Evolutionary conservation across 2,329 filamentous ascomycete species (phyloP).

Genomic region (Talaromyces funiculosus): DNA sequence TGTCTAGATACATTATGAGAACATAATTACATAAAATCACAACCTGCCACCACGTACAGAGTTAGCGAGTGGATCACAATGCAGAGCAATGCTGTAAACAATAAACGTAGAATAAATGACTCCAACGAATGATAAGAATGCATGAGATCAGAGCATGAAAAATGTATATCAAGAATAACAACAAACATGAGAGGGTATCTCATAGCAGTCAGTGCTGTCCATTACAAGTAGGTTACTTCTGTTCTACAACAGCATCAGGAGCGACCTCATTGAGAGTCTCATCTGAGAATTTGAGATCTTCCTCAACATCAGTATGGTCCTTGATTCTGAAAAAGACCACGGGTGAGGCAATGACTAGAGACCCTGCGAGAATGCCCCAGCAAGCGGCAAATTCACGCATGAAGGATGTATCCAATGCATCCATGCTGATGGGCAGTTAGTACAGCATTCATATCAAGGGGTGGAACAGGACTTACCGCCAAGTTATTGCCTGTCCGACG

Average conservation of each 20-base stretch:
- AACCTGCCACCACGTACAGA: neutral
- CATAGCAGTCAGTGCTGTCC: no score
- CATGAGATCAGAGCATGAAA: neutral
- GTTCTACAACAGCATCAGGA: neutral
- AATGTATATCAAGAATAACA: neutral
- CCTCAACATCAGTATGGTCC: slow-evolving; percentile 73
- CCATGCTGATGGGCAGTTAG: slow-evolving; percentile 48
- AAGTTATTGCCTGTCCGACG: slow-evolving; percentile 64
- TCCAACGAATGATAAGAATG: neutral
- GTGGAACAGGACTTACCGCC: slow-evolving; percentile 30
- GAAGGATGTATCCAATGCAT: slow-evolving; percentile 57
- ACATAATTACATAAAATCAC: neutral
- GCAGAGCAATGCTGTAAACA: neutral
- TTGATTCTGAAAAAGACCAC: slow-evolving; percentile 74
- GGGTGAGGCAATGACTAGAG: slow-evolving; percentile 69
- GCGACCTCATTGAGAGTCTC: slow-evolving; percentile 55
- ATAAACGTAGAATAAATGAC: neutral
- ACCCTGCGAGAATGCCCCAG: slow-evolving; percentile 71
- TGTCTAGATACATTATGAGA: neutral
- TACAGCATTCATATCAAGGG: neutral
- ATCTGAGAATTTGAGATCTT: slow-evolving; percentile 79
- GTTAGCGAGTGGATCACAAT: neutral
- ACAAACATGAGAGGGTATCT: no score
- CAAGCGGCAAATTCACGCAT: slow-evolving; percentile 66
- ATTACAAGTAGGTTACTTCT: neutral